These are phyloP conservation scores for Colletotrichum chlorophyti DNA, from an alignment of 2,329 filamentous ascomycete genomes.

Conservation along the genomic window DNA sequence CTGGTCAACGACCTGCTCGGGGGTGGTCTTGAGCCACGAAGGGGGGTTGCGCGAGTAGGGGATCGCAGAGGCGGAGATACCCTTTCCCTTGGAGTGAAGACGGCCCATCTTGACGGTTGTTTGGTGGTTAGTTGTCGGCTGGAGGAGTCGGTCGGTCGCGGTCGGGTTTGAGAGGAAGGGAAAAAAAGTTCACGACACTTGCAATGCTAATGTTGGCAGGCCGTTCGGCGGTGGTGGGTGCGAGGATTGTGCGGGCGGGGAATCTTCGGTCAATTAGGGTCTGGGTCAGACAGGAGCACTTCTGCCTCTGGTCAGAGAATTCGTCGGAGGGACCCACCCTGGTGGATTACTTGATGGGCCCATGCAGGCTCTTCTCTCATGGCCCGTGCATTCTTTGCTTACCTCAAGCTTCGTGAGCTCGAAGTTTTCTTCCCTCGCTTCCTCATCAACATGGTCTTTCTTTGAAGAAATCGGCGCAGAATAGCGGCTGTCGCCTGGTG, in stretches of 20 bases:
- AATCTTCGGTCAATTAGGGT: constrained; percentile 56
- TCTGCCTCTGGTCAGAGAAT: background rate
- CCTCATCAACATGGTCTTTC: constrained; percentile 4
- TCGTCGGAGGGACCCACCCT: background rate
- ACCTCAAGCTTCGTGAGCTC: constrained; percentile 20
- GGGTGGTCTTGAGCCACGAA: constrained; percentile 98
- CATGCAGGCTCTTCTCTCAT: background rate
- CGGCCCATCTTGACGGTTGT: constrained; percentile 79
- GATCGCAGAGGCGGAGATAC: constrained; percentile 93
- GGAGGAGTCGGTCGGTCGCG: constrained; percentile 28
- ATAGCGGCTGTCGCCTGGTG: background rate
- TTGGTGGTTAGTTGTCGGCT: constrained; percentile 32
- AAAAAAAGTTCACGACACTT: constrained; percentile 28
- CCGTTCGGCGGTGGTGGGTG: constrained; percentile 33
- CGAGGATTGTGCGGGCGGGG: constrained; percentile 49
- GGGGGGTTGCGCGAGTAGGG: constrained; percentile 95
- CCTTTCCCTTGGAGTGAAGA: constrained; percentile 99
- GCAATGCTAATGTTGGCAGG: constrained; percentile 17
- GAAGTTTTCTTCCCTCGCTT: constrained; percentile 17
- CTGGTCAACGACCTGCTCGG: constrained; percentile 98
- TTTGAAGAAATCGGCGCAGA: background rate
- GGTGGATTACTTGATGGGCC: background rate
- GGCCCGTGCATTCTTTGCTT: constrained; percentile 24
- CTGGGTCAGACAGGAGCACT: too few species aligned
- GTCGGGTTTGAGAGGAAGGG: constrained; percentile 19